Evolutionary conservation across 176 grass and related monocot genomes (phyloP).

Genomic region (Panicum miliaceum): DNA sequence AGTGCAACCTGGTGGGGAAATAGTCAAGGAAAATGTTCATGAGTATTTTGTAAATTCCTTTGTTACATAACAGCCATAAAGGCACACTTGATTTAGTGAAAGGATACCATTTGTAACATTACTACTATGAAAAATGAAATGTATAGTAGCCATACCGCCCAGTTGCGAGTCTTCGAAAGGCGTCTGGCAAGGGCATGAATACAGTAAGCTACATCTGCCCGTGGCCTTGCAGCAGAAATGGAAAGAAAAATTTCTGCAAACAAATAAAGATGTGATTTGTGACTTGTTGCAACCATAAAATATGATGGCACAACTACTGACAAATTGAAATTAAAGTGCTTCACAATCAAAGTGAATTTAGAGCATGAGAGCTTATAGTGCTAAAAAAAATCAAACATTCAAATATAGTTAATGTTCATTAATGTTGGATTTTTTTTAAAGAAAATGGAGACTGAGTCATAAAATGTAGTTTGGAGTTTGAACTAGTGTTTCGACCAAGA

Average conservation of each 20-base stretch:
- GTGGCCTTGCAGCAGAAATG: constrained; percentile 95
- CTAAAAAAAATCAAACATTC: background rate
- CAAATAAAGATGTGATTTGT: constrained; percentile 27
- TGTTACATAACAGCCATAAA: background rate
- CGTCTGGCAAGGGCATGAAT: constrained; percentile 99
- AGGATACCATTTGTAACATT: constrained; percentile 6
- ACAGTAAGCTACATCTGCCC: constrained; percentile 98
- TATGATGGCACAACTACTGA: background rate
- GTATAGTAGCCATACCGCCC: constrained; percentile 66
- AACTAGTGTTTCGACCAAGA: background rate
- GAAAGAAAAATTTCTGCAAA: constrained; percentile 93
- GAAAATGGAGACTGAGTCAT: background rate
- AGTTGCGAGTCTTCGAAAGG: constrained; percentile 92
- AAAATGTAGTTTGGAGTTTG: background rate
- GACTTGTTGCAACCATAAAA: background rate
- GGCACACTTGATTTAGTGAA: constrained; percentile 18
- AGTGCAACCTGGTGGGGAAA: constrained; percentile 71
- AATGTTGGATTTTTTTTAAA: background rate
- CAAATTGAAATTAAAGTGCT: background rate
- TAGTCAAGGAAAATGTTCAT: constrained; percentile 37
- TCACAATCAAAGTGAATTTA: background rate
- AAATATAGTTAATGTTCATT: background rate
- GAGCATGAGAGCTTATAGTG: background rate
- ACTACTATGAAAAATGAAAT: background rate
- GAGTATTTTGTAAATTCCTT: constrained; percentile 16